Evolutionary conservation across 2,329 filamentous ascomycete genomes (phyloP).

Genomic region (Blastomyces silverae): DNA sequence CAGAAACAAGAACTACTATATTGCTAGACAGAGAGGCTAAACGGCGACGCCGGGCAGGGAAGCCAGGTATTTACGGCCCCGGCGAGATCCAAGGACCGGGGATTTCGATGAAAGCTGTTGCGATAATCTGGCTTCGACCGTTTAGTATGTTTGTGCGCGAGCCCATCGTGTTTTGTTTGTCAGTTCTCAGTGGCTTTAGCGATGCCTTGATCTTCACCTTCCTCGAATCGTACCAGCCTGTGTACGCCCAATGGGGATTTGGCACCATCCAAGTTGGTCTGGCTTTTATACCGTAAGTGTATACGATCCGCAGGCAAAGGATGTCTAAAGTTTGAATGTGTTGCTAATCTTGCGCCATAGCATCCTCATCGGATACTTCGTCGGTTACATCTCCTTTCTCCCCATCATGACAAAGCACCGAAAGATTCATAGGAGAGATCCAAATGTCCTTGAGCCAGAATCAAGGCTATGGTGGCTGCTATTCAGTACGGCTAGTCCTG

Average conservation of each 20-base stretch:
- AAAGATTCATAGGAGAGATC: slow-evolving; percentile 37
- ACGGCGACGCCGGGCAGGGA: slow-evolving; percentile 48
- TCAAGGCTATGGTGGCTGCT: slow-evolving; percentile 54
- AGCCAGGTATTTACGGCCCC: slow-evolving; percentile 61
- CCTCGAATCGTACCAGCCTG: slow-evolving; percentile 55
- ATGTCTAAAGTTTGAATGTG: slow-evolving; percentile 1
- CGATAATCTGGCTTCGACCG: slow-evolving; percentile 53
- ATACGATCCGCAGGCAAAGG: not conserved
- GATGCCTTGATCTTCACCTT: slow-evolving; percentile 62
- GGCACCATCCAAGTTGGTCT: slow-evolving; percentile 44
- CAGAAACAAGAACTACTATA: slow-evolving; percentile 54
- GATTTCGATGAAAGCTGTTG: slow-evolving; percentile 51
- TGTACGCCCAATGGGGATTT: slow-evolving; percentile 57
- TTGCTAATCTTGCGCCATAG: slow-evolving; percentile 21
- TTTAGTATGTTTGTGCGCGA: slow-evolving; percentile 60
- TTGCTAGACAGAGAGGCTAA: slow-evolving; percentile 55
- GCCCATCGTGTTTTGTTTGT: slow-evolving; percentile 57
- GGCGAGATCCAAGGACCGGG: slow-evolving; percentile 58
- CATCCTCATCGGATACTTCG: slow-evolving; percentile 51
- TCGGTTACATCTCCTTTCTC: slow-evolving; percentile 52
- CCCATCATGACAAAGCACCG: slow-evolving; percentile 45
- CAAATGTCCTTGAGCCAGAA: slow-evolving; percentile 54
- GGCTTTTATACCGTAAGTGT: slow-evolving; percentile 47
- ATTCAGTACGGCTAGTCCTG: slow-evolving; percentile 35
- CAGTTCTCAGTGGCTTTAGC: slow-evolving; percentile 57